These are phyloP conservation scores for Cucumis sativus DNA, from an alignment of 306 rosid species.

Conservation along the genomic window DNA sequence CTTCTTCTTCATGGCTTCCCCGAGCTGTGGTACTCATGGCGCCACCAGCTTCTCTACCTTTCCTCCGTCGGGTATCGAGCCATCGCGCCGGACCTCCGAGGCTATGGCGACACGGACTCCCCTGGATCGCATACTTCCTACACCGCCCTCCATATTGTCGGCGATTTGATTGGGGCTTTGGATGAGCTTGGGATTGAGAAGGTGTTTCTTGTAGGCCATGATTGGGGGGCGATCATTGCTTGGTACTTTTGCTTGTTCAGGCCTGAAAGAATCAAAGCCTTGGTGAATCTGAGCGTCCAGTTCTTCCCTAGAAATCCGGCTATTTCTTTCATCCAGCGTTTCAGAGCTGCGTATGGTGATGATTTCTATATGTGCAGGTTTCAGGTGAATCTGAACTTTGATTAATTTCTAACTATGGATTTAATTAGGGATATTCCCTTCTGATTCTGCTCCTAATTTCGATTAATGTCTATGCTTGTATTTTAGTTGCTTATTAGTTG, in stretches of 20 bases:
- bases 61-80: constrained; percentile 55
- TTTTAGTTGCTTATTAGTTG: background rate
- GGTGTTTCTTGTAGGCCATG: constrained; percentile 44
- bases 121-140: constrained; percentile 35
- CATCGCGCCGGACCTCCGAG: constrained; percentile 24
- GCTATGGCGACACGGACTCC: constrained; percentile 51
- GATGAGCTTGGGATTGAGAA: constrained; percentile 6
- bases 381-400: constrained; percentile 24
- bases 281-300: constrained; percentile 48
- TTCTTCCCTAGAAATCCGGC: constrained; percentile 19
- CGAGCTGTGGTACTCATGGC: constrained; percentile 14
- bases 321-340: constrained; percentile 16
- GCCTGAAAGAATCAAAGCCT: background rate
- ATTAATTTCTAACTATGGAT: background rate
- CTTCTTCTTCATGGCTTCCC: constrained; percentile 23
- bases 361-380: constrained; percentile 52
- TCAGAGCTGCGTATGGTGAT: constrained; percentile 34
- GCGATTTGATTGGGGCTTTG: constrained; percentile 21
- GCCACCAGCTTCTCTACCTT: constrained; percentile 56
- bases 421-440: background rate
- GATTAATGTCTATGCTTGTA: background rate
- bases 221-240: background rate
- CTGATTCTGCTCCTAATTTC: background rate
- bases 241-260: background rate
- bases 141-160: constrained; percentile 23